These are phyloP conservation scores for Boletus tomentosulus DNA, from an alignment of 768 basidiomycete genomes.

Conservation along the genomic window DNA sequence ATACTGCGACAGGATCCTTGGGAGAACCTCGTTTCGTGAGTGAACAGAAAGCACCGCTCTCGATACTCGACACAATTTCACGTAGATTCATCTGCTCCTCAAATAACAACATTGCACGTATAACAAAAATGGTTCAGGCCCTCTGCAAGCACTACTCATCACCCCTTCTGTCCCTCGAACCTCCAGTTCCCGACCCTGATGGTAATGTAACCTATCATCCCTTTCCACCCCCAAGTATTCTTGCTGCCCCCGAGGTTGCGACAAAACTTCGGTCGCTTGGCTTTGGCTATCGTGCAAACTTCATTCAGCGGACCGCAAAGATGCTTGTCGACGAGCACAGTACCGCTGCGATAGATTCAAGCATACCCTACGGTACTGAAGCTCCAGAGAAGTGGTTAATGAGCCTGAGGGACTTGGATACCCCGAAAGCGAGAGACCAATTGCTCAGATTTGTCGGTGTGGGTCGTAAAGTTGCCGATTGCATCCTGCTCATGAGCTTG, in stretches of 20 bases:
- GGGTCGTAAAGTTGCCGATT: constrained; percentile 96
- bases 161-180: constrained; percentile 50
- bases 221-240: constrained; percentile 75
- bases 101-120: constrained; percentile 94
- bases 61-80: constrained; percentile 8
- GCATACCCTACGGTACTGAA: constrained; percentile 29
- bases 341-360: not conserved
- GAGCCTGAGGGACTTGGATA: constrained; percentile 45
- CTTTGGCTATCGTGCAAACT: constrained; percentile 94
- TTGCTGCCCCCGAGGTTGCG: constrained; percentile 57
- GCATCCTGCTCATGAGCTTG: constrained; percentile 86
- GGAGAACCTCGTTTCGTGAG: constrained; percentile 92
- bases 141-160: constrained; percentile 77
- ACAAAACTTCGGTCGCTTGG: constrained; percentile 72
- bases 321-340: constrained; percentile 65
- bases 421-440: constrained; percentile 63
- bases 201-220: constrained; percentile 55
- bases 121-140: constrained; percentile 87
- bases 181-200: constrained; percentile 29
- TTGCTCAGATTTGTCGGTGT: constrained; percentile 86
- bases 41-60: constrained; percentile 17
- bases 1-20: constrained; percentile 92
- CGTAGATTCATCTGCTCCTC: constrained; percentile 94
- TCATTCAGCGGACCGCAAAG: constrained; percentile 77
- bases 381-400: constrained; percentile 59